Evolutionary conservation across 2,329 filamentous ascomycete species (phyloP), one percentile per base, ranked within the genome.

Genomic region (Thermomyces lanuginosus): DNA sequence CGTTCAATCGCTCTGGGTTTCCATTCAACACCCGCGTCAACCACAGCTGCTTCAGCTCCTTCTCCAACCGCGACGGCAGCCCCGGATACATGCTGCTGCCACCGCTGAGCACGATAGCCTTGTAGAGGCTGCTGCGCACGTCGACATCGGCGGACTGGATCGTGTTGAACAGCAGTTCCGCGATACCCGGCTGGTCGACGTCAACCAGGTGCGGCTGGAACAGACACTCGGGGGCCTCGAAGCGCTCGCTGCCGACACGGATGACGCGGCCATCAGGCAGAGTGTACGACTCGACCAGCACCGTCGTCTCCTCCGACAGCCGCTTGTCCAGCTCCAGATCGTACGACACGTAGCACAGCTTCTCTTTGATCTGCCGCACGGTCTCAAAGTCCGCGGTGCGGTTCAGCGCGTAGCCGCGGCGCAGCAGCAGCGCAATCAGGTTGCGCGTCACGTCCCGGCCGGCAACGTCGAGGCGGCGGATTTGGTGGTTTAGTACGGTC

Each of bases 71-170:
- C 34, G 82, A 92, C 4, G 89, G 89, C 39, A 98, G 66, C 33
- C 89, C 89, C 0, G 89, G 89, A 56, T 98, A 98, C 89, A 98
- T 98, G 72, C 81, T 92, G 64, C 80, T 91, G 41, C 89, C 89
- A 39, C 89, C 89, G 21, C 83, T 93, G 29, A 98, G 68, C 34
- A 98, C 89, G 44, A 98, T 86, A 8, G 89, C 89, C 64, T 92
- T 93, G 70, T 89, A 98, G 34, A 98, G 65, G 36, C 82, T 91
- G 27, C 78, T 76, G 37, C 89, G 76, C 22, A 98, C 83, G 49
- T 98, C 89, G 29, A 98, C 83, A 43, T 95, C 89, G 35, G 89
- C 84, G 5, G 79, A 64, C 58, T 95, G 89, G 48, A 98, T 98
- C 11, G 86, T 98, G 63, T 98, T 93, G 71, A 98, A 98, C 20